Evolutionary conservation across 2,329 filamentous ascomycete genomes (phyloP), one percentile per base, ranked within the genome.

Genomic region (Clarireedia hainanense): DNA sequence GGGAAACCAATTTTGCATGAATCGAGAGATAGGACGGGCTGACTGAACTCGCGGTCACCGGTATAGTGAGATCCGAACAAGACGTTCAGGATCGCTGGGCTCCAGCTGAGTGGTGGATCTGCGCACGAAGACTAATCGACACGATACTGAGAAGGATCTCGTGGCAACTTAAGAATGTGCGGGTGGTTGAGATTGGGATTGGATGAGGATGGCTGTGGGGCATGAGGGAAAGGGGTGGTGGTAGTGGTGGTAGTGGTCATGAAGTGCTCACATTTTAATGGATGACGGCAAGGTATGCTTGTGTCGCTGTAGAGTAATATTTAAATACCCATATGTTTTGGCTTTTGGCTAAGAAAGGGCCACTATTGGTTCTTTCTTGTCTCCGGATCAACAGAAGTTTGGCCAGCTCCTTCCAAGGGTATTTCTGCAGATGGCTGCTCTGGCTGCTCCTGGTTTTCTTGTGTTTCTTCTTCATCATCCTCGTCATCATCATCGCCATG

Each of bases 151-250:
- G 75, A 81, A 78, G 77, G 71, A 63, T 74, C 75, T 83, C 80
- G 81, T 91, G 89, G 81, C 89, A 95, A 94, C 91, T 96, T 88
- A 96, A 95, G 86, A 88, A 88, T 86, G 88, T 92, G 90, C 90
- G 59, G 47, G 48, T 26, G 24, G 20, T 4, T 30, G 30, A 15
- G 14, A 23, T 24, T 36, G 39, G 43, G 39, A 23, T 9, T 15
- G 20, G 20, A 20, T 20, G 20, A 20, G 26, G n/a, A 23, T 14
- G 20, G 24, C 5, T 12, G 10, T 20, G 52, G 37, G 48, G 39
- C 20, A 20, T 20, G 20, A 20, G 20, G 20, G 20, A 20, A 20
- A 14, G 17, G 12, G 30, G 15, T 7, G 24, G 37, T 48, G 47
- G 27, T 7, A 9, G 24, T 20, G 27, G 6, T 47, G 12, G 3